Evolutionary conservation across 164 flowering plant species (phyloP), one percentile per base, ranked within the genome.

Genomic region (Santalum album): DNA sequence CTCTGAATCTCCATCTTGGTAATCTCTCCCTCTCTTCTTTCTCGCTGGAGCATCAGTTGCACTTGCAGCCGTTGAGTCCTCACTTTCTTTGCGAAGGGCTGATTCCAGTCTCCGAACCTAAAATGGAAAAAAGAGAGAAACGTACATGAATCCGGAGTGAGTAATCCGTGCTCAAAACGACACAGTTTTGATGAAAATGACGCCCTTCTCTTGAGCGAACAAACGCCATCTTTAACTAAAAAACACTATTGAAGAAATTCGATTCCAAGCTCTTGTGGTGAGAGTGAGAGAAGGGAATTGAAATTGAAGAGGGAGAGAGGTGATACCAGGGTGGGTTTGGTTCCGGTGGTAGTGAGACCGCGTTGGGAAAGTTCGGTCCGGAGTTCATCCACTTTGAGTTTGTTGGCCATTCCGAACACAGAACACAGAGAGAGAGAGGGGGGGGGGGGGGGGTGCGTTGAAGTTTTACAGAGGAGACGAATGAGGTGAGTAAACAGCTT

Each of bases 371-470:
- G 83, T 42, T 79, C 61, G 15, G 58, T 45, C 32, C 88, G 70
- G 25, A 86, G 81, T 51, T 86, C 80, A 12, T 79, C 86, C 0
- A 81, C 90, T 68, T 69, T 81, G 53, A 86, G 74, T 27, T 65
- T 76, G 54, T 40, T 55, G 2, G 80, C 75, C 88, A 82, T 82
- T 56, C 38, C 22, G 53, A 11, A 15, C 29, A 29, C 34, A 29
- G 34, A 29, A 29, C 6, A 29, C 9, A 29, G 34, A 29, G 34
- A 29, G 34, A 29, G 34, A 29, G 34, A 29, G 34, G 9, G 34
- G 34, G 9, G 34, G 9, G 34, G 9, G 9, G 9, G 34, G 9
- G 34, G 9, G 34, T 3, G 34, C 9, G 34, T 3, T 3, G 34
- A 29, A 9, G 34, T 29, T 29, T 29, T 29, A 9, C 34, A 29